Percentiles rank a stretch among this genome's conserved stretches.
Evolutionary conservation across 345 rosid genomes (phyloP).

Genomic region (Acer yangbiense): DNA sequence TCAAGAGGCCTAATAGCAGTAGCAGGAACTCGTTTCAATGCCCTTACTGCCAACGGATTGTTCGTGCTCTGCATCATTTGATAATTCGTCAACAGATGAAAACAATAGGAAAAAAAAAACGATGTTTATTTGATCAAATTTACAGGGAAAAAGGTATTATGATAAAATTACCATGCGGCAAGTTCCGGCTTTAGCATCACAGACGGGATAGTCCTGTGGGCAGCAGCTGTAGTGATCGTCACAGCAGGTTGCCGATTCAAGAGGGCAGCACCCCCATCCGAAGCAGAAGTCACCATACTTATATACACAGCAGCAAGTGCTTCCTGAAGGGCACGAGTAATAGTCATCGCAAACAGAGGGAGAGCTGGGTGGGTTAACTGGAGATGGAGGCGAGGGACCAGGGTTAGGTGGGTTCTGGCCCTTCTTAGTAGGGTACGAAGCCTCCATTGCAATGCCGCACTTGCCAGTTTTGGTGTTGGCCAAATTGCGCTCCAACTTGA

Average conservation of each 20-base stretch:
- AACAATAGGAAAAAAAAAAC: neutral
- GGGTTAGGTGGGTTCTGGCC: conserved; percentile 76
- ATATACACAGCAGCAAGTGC: conserved; percentile 76
- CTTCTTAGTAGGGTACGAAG: conserved; percentile 75
- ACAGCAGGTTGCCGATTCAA: conserved; percentile 86
- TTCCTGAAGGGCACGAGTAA: conserved; percentile 58
- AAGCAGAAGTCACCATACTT: conserved; percentile 56
- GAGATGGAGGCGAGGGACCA: conserved; percentile 66
- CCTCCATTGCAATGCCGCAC: conserved; percentile 80
- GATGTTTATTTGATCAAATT: neutral
- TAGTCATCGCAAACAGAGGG: conserved; percentile 57
- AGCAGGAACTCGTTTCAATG: conserved; percentile 56
- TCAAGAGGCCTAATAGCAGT: conserved; percentile 29
- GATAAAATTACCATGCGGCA: conserved; percentile 63
- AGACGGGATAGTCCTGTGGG: conserved; percentile 72
- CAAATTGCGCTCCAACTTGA: conserved; percentile 66
- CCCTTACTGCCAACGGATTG: conserved; percentile 57
- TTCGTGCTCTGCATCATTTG: conserved; percentile 52
- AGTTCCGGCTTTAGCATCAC: conserved; percentile 63
- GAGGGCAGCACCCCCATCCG: conserved; percentile 93
- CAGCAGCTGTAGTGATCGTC: conserved; percentile 78
- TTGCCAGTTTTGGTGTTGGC: conserved; percentile 43
- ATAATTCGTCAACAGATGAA: neutral
- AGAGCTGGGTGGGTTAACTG: conserved; percentile 41
- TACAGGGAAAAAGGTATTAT: neutral